Percentiles rank a stretch among this genome's conserved stretches.
phyloP scores from a whole-genome alignment of 139 green algal species.

The Picochlorum sp. region DNA sequence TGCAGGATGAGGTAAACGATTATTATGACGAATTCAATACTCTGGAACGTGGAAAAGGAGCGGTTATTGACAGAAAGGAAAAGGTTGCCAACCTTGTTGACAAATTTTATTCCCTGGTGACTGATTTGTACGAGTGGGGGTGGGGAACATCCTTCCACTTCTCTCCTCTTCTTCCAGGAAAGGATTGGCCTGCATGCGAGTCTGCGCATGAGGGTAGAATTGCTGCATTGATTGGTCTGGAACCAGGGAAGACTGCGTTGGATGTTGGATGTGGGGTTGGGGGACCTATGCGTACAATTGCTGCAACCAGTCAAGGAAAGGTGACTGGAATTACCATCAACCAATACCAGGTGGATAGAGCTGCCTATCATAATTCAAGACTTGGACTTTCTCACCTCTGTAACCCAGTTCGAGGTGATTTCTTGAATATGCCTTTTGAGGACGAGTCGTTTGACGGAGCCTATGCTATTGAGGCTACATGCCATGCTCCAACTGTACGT shows the following conservation, averaged over 20 bases:
- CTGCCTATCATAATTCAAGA: constrained; percentile 65
- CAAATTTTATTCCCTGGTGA: constrained; percentile 51
- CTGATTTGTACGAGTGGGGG: constrained; percentile 98
- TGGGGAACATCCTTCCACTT: constrained; percentile 98
- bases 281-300: constrained; percentile 93
- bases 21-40: constrained; percentile 33
- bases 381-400: constrained; percentile 63
- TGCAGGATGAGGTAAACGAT: constrained; percentile 44
- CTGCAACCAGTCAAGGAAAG: constrained; percentile 50
- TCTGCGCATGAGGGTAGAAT: constrained; percentile 82
- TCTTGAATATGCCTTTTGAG: constrained; percentile 89
- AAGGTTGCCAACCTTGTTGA: constrained; percentile 34
- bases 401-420: constrained; percentile 84
- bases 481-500: constrained; percentile 65
- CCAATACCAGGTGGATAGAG: constrained; percentile 87
- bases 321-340: constrained; percentile 98
- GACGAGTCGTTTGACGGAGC: constrained; percentile 78
- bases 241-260: constrained; percentile 42
- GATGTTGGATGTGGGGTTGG: constrained; percentile 96
- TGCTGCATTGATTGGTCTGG: constrained; percentile 53
- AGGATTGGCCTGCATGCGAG: constrained; percentile 56
- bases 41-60: constrained; percentile 28
- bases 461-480: constrained; percentile 96
- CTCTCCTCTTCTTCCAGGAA: constrained; percentile 74
- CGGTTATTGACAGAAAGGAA: constrained; percentile 20